Evolutionary conservation across 129 eudicot species (phyloP), one percentile per base, ranked within the genome.

Genomic region (Escallonia herrerae): DNA sequence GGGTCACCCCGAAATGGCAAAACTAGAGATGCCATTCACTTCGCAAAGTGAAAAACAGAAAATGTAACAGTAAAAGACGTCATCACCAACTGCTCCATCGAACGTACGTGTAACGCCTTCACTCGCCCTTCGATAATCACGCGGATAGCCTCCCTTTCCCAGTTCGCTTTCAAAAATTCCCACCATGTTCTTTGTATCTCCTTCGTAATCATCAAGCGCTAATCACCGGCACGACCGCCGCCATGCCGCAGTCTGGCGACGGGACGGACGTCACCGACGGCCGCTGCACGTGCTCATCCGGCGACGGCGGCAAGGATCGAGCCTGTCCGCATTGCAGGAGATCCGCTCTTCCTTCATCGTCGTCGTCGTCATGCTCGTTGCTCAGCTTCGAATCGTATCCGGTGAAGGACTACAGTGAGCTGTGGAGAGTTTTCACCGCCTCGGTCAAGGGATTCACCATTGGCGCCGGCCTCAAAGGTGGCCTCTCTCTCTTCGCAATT

Each of bases 391-490:
- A 82, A 46, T 77, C 90, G 10, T 74, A 80, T 66, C 84, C 90
- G 3, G 94, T 87, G 3, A 72, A 85, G 50, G 89, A 87, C 60
- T 87, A 86, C 10, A 93, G 89, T 70, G 86, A 80, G 70, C 63
- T 69, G 3, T 86, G 90, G 87, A 77, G 99, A 67, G 81, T 93
- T 1, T 72, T 80, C 52, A 78, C 83, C 3, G 96, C 99, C 40
- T 78, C 95, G 7, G 78, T 86, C 2, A 93, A 93, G 77, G 99
- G 99, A 39, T 93, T 93, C 74, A 79, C 83, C 52, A 93, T 93
- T 48, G 99, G 99, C 55, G 99, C 96, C 73, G 96, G 96, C 39
- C 75, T 93, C 47, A 93, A 89, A 84, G 99, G 99, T 65, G 99
- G 99, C 39, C 74, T 89, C 15, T 81, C 99, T 39, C 69, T 93